Base-by-base conservation (phyloP, 306 rosid species). In the Prunus fruticosa region DNA sequence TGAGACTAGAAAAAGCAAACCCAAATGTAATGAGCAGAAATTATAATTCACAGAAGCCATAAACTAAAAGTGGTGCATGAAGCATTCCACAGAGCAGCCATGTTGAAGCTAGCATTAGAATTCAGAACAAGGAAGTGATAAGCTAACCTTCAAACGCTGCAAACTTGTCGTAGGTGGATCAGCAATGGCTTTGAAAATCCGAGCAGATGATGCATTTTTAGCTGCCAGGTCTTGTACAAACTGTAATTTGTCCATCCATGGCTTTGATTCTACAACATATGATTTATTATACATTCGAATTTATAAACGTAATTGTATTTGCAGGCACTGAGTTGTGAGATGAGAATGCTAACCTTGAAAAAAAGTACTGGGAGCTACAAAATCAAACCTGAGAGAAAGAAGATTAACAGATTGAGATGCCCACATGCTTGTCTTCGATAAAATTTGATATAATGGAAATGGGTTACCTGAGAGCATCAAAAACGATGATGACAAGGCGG, bases 161-260 rank as follows among this genome's bases (percentile, higher is more conserved):
- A 90, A 87, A 86, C 97, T 95, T 0, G 99, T 95, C 19, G 97
- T 95, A 20, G 97, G 99, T 49, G 99, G 99, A 84, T 95, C 99
- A 53, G 99, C 99, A 84, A 95, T 82, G 75, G 99, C 97, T 82
- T 89, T 95, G 84, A 95, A 95, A 75, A 95, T 95, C 84, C 61
- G 87, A 22, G 97, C 93, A 0, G 93, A 87, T 3, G 90, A 89
- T 1, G 88, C 88, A 60, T 80, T 78, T 11, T 74, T 74, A 19
- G 97, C 85, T 23, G 92, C 87, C 76, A 81, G 72, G 47, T 88
- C 79, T 74, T 88, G 91, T 71, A 92, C 12, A 57, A 92, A 86
- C 28, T 23, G 75, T 64, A 95, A 82, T 71, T 74, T 87, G 84
- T 95, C 87, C 99, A 95, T 92, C 99, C 99, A 95, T 22, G 93